Base-by-base conservation (phyloP, 176 grass and related monocot genomes). In the Eleusine coracana region DNA sequence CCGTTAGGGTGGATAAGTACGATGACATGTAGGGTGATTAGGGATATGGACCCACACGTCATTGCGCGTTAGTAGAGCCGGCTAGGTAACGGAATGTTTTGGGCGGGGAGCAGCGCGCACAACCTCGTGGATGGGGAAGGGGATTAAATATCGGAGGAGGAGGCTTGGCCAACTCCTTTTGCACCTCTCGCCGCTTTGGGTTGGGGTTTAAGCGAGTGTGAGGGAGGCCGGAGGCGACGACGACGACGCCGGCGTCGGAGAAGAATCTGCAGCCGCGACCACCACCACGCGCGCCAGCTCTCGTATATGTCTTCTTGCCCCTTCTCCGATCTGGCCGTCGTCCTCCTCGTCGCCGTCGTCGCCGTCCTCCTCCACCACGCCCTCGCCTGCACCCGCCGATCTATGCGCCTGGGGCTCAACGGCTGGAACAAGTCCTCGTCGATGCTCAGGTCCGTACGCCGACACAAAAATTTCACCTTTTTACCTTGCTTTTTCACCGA, bases 221-320 rank as follows among this genome's bases (percentile, higher is more conserved):
- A n/a, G 73, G 70, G 79, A 83, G 83, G 77, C 83, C 75, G 86
- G 70, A 77, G 83, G 84, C 70, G 92, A 80, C 79, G 86, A 63
- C 76, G 82, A 85, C 85, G 82, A 49, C 21, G 67, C 28, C 75
- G 82, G 34, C 63, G 87, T 74, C 63, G 86, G 56, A 82, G 81
- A 29, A 38, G 74, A 66, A 71, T 77, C 0, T 84, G 79, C 2
- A 51, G 66, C n/a, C 70, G 39, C 55, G n/a, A 64, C 54, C 71
- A 66, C 64, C 64, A 2, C 61, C 54, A 63, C 41, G 31, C 16
- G 46, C 21, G 8, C 20, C 61, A 83, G 13, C 39, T 61, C 86
- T 52, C 88, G 88, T 90, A 90, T 91, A 97, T 97, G 94, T 93
- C 94, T 87, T 89, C 91, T 93, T 70, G 83, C 90, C 86, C 70